phyloP scores from a whole-genome alignment of 1,284 basidiomycete genomes.

The Amylostereum chailletii region DNA sequence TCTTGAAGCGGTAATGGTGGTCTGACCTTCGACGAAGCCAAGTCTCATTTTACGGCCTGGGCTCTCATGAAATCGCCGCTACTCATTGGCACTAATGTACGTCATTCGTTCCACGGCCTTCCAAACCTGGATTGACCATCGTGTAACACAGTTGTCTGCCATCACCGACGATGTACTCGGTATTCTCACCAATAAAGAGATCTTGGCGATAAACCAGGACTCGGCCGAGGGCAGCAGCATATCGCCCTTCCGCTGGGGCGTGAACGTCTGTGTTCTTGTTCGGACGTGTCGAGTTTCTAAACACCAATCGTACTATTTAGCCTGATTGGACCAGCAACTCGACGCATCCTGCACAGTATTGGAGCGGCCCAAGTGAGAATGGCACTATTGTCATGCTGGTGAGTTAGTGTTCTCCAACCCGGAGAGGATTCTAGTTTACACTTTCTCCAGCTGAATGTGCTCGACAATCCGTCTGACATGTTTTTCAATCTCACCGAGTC shows the following conservation, averaged over 20 bases:
- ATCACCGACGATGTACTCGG: constrained; percentile 25
- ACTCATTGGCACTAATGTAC: constrained; percentile 34
- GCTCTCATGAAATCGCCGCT: constrained; percentile 55
- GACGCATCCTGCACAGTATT: constrained; percentile 41
- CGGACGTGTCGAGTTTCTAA: not conserved
- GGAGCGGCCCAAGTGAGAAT: constrained; percentile 41
- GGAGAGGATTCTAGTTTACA: not conserved
- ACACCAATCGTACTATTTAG: constrained; percentile 16
- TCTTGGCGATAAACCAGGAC: constrained; percentile 39
- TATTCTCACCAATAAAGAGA: constrained; percentile 29
- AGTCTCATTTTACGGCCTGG: constrained; percentile 60
- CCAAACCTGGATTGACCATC: constrained; percentile 11
- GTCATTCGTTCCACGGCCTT: constrained; percentile 1
- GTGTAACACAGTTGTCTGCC: constrained; percentile 24
- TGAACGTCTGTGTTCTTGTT: constrained; percentile 30
- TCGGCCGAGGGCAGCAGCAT: constrained; percentile 29
- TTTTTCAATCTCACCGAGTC: constrained; percentile 60
- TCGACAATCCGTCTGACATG: constrained; percentile 46
- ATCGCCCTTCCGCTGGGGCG: constrained; percentile 37
- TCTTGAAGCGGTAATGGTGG: constrained; percentile 43
- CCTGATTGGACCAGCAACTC: constrained; percentile 39
- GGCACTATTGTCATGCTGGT: constrained; percentile 38
- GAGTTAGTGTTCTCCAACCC: constrained; percentile 6
- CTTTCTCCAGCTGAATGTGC: constrained; percentile 26
- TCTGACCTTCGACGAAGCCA: constrained; percentile 49